Evolutionary conservation across 2,329 filamentous ascomycete species (phyloP), one percentile per base, ranked within the genome.

Genomic region (Neonectria neomacrospora): DNA sequence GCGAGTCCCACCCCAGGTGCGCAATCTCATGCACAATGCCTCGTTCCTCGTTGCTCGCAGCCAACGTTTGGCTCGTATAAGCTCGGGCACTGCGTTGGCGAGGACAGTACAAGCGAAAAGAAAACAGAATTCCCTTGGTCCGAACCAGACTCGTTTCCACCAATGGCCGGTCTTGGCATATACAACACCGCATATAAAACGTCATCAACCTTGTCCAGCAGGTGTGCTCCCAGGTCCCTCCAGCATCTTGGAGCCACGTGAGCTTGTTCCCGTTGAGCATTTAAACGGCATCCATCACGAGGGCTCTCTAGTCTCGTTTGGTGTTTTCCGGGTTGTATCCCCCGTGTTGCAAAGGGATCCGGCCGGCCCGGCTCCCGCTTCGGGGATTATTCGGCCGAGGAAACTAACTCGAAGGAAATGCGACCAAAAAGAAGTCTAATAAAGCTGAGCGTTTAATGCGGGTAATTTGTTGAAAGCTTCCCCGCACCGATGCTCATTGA

Each of bases 401-500:
- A 18, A 50, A 50, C 28, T 50, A 11, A 12, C 5, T 32, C 26
- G 3, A 16, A 32, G 12, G 22, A 23, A 45, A 11, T 18, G 2
- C 12, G 44, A 30, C 22, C 14, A 11, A 44, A 6, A 22, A 22
- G 26, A 48, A 30, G 14, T 18, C 14, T 14, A 18, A 47, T 14
- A 18, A 47, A 48, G 28, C 23, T 32, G 26, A 32, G 45, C 16
- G 26, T 4, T 48, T 20, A 50, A 50, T 32, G n/a, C 26, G 2
- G n/a, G 9, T n/a, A n/a, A n/a, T n/a, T 18, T 0, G 14, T 32
- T 20, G 3, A 32, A 30, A 10, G 7, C 2, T 20, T 12, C 47
- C 47, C 47, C 47, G 47, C 47, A 48, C 44, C 9, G 14, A 18
- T n/a, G 28, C 28, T 50, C 47, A 50, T 50, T 50, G 47, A 50